Conservation (phyloP, 768 basidiomycete genomes). For the Lactarius trivialis region DNA sequence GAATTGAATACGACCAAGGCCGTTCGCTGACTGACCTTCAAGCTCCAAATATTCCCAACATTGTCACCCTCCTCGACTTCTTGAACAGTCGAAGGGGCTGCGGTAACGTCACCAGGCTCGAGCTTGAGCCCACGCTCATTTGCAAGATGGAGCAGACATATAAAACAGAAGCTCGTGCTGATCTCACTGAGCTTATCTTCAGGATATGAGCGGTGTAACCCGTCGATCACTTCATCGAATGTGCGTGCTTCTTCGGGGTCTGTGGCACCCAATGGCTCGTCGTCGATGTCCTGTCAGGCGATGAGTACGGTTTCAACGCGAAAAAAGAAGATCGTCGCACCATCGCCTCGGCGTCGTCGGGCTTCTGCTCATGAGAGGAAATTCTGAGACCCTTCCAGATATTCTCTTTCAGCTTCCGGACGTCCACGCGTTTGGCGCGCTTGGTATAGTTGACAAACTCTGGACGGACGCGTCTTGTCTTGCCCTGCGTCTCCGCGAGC, state of each 20-base stretch:
- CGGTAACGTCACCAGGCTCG: constrained; percentile 38
- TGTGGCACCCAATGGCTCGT: constrained; percentile 37
- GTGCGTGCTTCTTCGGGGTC: constrained; percentile 60
- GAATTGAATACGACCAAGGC: background rate
- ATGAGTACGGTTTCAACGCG: background rate
- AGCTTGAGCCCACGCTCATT: constrained; percentile 94
- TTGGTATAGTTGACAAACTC: constrained; percentile 92
- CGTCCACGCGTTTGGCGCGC: constrained; percentile 93
- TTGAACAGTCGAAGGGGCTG: constrained; percentile 31
- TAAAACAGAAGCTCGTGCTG: constrained; percentile 99
- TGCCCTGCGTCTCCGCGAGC: constrained; percentile 70
- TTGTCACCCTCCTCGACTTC: constrained; percentile 36
- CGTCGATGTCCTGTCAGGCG: constrained; percentile 50
- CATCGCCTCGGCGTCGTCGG: constrained; percentile 44
- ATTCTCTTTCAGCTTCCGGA: constrained; percentile 93
- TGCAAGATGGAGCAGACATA: constrained; percentile 91
- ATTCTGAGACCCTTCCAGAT: constrained; percentile 94
- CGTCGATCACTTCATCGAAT: constrained; percentile 77
- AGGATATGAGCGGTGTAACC: constrained; percentile 78
- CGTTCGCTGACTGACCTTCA: constrained; percentile 45
- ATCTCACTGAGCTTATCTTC: constrained; percentile 95
- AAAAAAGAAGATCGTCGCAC: constrained; percentile 31
- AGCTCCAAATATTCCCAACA: constrained; percentile 69
- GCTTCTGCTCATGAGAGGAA: constrained; percentile 39
- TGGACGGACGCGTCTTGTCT: constrained; percentile 72